phyloP scores from a whole-genome alignment of 2,329 filamentous ascomycete species.

The Aspergillus aculeatus region DNA sequence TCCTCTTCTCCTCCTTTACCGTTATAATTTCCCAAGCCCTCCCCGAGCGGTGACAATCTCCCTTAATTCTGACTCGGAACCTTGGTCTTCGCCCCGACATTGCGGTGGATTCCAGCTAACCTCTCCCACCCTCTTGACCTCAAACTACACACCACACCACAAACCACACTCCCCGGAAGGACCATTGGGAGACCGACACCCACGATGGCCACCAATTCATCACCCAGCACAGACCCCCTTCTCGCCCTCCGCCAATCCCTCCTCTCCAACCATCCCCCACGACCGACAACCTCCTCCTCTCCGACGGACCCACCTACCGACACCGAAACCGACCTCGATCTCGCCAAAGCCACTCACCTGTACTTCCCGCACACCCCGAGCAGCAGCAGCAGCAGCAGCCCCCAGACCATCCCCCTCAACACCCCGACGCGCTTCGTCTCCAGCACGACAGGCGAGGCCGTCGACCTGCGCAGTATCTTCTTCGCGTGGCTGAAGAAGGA shows the following conservation, averaged over 20 bases:
- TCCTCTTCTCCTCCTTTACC: neutral
- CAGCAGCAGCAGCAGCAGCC: slow-evolving; percentile 18
- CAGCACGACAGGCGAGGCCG: slow-evolving; percentile 61
- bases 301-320: slow-evolving; percentile 60
- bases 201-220: slow-evolving; percentile 57
- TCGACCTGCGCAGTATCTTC: slow-evolving; percentile 91
- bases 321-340: slow-evolving; percentile 47
- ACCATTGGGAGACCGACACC: neutral
- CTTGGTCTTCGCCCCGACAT: neutral
- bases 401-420: slow-evolving; percentile 66
- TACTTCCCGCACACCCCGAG: slow-evolving; percentile 63
- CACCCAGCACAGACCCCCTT: slow-evolving; percentile 66
- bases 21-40: neutral
- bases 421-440: slow-evolving; percentile 83
- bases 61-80: neutral
- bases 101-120: neutral
- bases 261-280: slow-evolving; percentile 70
- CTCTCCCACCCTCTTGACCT: neutral
- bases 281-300: slow-evolving; percentile 44
- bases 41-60: neutral
- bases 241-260: slow-evolving; percentile 70
- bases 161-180: neutral
- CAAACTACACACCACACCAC: neutral
- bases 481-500: slow-evolving; percentile 96
- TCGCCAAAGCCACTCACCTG: slow-evolving; percentile 76